Conservation (phyloP, 805 yeast species). For the Ogataea nonfermentans region DNA sequence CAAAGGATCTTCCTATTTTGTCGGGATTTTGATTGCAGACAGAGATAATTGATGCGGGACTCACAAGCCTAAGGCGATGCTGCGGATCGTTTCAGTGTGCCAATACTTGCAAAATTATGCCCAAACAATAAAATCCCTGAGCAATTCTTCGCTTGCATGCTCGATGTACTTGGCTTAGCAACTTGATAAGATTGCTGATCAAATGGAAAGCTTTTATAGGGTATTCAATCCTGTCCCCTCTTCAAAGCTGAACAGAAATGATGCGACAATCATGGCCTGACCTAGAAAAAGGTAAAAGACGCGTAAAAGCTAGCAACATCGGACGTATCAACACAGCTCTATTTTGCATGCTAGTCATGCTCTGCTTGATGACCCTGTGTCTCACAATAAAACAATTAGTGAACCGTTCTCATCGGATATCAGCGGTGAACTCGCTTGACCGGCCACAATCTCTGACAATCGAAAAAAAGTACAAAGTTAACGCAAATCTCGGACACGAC, state of each 20-base stretch:
- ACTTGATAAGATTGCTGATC: too few species aligned
- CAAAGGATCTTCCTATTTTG: too few species aligned
- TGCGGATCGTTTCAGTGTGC: too few species aligned
- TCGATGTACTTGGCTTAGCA: not conserved
- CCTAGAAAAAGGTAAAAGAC: conserved; percentile 4
- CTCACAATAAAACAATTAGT: not conserved
- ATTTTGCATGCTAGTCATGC: not conserved
- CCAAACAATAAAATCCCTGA: too few species aligned
- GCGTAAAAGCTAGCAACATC: not conserved
- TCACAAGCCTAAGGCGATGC: too few species aligned
- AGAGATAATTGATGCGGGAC: too few species aligned
- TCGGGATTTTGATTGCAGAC: too few species aligned
- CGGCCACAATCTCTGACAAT: conserved; percentile 4
- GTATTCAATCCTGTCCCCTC: too few species aligned
- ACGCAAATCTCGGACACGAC: not conserved
- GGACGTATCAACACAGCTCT: not conserved
- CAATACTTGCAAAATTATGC: too few species aligned
- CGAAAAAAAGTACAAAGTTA: not conserved
- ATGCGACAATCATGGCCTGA: conserved; percentile 1
- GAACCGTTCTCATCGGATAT: not conserved
- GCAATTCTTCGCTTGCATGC: not conserved
- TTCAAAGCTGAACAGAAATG: too few species aligned
- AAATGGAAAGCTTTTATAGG: too few species aligned
- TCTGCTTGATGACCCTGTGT: conserved; percentile 1
- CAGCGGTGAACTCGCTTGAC: not conserved